These are phyloP conservation scores for Penicillium italicum DNA, from an alignment of 2,329 filamentous ascomycete species.

Conservation along the genomic window DNA sequence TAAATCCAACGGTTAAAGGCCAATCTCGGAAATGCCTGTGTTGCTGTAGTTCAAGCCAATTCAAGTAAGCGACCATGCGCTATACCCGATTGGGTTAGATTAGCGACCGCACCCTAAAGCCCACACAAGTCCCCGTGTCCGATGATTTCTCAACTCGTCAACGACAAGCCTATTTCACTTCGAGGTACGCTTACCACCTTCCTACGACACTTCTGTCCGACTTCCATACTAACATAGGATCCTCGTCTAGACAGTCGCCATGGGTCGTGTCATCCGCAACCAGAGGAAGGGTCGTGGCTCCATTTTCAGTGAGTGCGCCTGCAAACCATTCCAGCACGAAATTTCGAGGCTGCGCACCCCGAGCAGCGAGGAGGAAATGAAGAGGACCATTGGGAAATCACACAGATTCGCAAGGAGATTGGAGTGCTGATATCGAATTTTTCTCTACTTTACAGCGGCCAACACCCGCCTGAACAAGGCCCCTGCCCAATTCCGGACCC, in stretches of 20 bases:
- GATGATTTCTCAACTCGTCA: slow-evolving; percentile 42
- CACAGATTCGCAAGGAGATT: slow-evolving; percentile 11
- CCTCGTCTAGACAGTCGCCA: slow-evolving; percentile 43
- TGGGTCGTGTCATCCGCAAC: slow-evolving; percentile 72
- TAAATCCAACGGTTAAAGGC: neutral
- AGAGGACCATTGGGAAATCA: slow-evolving; percentile 7
- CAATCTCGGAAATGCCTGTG: neutral
- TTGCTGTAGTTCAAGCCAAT: slow-evolving; percentile 1
- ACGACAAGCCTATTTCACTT: slow-evolving; percentile 45
- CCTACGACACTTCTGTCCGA: slow-evolving; percentile 26
- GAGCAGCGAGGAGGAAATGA: slow-evolving; percentile 14
- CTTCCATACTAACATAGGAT: slow-evolving; percentile 37
- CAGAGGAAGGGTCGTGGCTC: slow-evolving; percentile 74
- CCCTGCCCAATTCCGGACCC: slow-evolving; percentile 89
- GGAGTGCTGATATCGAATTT: slow-evolving; percentile 35
- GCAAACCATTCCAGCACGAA: slow-evolving; percentile 23
- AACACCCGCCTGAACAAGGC: slow-evolving; percentile 92
- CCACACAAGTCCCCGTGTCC: slow-evolving; percentile 41
- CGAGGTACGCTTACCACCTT: slow-evolving; percentile 41
- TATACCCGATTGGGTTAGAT: slow-evolving; percentile 41
- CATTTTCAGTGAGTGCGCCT: slow-evolving; percentile 66
- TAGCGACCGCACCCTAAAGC: slow-evolving; percentile 47
- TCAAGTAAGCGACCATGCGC: slow-evolving; percentile 21
- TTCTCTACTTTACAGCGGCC: slow-evolving; percentile 54
- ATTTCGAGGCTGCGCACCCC: slow-evolving; percentile 12